Evolutionary conservation across 441 rosid species (phyloP), one percentile per base, ranked within the genome.

Genomic region (Theobroma grandiflorum): DNA sequence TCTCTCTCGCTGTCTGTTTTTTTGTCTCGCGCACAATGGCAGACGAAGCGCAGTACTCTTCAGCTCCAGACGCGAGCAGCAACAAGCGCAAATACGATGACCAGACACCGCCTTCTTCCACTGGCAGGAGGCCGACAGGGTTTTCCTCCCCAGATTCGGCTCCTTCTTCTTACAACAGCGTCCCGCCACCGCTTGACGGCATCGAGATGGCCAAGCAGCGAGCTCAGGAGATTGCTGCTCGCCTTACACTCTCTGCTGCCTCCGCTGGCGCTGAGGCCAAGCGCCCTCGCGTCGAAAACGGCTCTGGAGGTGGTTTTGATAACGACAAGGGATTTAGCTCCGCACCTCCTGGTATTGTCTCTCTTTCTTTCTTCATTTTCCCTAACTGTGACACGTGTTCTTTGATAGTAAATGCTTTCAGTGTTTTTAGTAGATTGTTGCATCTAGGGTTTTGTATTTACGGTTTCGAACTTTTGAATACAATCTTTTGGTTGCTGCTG

Each of bases 191-290:
- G 16, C 85, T 80, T 20, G 93, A 90, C 55, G 94, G 93, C 83
- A 88, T 97, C 86, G 96, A 93, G 89, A 81, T 90, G 20, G 98
- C 98, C 64, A 97, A 95, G 86, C 98, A 90, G 83, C 89, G 88
- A 8, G 99, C 97, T 11, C 97, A 97, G 86, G 94, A 92, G 85
- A 92, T 97, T 82, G 99, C 98, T 2, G 95, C 99, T 68, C 97
- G 99, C 40, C 90, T 97, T 67, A 82, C 49, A 1, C 52, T 40
- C 16, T 31, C 71, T 2, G 80, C 81, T 2, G 76, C 49, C 14
- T 59, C 81, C 4, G 81, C 92, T 69, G 86, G 82, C 40, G 92
- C 84, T 11, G 99, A 95, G 31, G 81, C 81, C 31, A 97, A 97
- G 85, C 97, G 98, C 22, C 87, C 94, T 79, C 91, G 97, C 76